These are phyloP conservation scores for Globisporangium viniferum DNA, from an alignment of 352 stramenopile species.

Conservation along the genomic window DNA sequence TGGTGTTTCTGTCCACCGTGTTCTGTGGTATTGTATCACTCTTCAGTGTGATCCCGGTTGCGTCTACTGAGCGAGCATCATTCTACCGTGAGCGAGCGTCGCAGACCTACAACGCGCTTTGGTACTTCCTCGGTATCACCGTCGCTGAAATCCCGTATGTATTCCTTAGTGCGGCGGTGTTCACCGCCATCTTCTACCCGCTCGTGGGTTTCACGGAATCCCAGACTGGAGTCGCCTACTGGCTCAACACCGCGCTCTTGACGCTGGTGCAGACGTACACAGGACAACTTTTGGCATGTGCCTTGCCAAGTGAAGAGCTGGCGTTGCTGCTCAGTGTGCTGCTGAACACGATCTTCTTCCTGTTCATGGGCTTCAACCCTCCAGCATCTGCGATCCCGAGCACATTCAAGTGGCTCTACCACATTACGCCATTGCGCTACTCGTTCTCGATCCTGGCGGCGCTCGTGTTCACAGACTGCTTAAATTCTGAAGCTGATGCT, in stretches of 20 bases:
- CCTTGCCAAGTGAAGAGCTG: neutral
- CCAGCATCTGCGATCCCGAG: neutral
- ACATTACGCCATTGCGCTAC: neutral
- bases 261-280: slow-evolving; percentile 3
- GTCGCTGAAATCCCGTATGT: slow-evolving; percentile 5
- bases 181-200: neutral
- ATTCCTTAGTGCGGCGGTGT: neutral
- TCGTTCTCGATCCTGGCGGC: slow-evolving; percentile 3
- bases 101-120: too few relatives aligned
- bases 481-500: too few relatives aligned
- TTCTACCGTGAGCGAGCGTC: too few relatives aligned
- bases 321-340: neutral
- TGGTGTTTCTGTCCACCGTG: neutral
- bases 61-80: too few relatives aligned
- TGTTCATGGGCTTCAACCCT: slow-evolving; percentile 5
- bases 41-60: neutral
- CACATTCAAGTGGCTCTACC: neutral
- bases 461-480: neutral
- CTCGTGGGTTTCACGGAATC: neutral
- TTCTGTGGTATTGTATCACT: slow-evolving; percentile 1
- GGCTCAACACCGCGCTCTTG: neutral
- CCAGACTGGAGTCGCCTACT: neutral
- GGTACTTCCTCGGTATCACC: neutral
- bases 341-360: neutral
- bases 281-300: neutral